These are phyloP conservation scores for Bipolaris gigantea DNA, from an alignment of 2,329 filamentous ascomycete genomes.

Conservation along the genomic window DNA sequence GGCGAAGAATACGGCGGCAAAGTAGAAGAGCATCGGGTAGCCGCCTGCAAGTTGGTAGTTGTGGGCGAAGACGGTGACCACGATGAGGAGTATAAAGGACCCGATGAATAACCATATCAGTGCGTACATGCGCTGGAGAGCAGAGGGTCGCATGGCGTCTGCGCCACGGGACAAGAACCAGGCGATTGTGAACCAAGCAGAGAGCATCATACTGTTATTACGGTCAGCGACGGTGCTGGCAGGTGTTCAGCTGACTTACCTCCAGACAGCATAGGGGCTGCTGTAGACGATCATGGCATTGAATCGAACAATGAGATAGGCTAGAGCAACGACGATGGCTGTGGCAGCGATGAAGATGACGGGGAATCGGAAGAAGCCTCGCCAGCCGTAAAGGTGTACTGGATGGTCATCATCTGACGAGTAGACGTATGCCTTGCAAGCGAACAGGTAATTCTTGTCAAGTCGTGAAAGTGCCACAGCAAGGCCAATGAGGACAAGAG, in stretches of 20 bases:
- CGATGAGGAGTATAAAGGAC: constrained; percentile 72
- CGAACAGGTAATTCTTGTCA: constrained; percentile 89
- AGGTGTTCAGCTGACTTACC: constrained; percentile 27
- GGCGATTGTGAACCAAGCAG: constrained; percentile 75
- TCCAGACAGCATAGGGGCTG: constrained; percentile 83
- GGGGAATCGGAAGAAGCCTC: constrained; percentile 83
- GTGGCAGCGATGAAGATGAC: constrained; percentile 70
- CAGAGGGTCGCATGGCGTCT: constrained; percentile 79
- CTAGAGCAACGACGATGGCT: constrained; percentile 69
- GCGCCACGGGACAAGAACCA: constrained; percentile 83
- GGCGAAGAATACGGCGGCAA: constrained; percentile 73
- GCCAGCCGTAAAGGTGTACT: constrained; percentile 71
- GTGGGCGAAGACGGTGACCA: constrained; percentile 74
- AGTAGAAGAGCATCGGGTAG: constrained; percentile 81
- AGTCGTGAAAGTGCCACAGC: constrained; percentile 68
- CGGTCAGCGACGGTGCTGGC: constrained; percentile 2
- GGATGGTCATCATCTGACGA: constrained; percentile 61
- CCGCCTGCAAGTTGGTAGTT: constrained; percentile 71
- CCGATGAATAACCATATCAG: constrained; percentile 82
- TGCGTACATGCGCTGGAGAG: constrained; percentile 78
- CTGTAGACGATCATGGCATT: constrained; percentile 93
- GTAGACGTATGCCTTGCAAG: constrained; percentile 64
- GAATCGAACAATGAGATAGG: constrained; percentile 75
- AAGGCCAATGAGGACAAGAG: constrained; percentile 70
- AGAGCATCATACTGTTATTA: constrained; percentile 69